A percentile compares a stretch with the other conserved stretches of the same genome.
phyloP scores from a whole-genome alignment of 208 protist species.

The Spongospora subterranea region DNA sequence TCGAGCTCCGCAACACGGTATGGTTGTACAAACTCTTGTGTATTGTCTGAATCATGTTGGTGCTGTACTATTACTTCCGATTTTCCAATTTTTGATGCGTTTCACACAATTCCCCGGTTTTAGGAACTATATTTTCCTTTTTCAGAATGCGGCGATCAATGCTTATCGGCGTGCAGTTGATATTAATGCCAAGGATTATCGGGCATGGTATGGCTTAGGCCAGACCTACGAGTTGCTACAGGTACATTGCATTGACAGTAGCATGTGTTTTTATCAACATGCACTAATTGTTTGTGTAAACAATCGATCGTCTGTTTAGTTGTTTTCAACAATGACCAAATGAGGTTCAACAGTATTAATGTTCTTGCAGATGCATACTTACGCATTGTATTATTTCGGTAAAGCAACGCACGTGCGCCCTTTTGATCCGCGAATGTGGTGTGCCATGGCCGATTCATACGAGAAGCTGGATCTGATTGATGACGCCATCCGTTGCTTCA shows the following conservation, averaged over 20 bases:
- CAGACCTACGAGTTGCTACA: conserved; percentile 93
- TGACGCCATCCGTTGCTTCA: conserved; percentile 54
- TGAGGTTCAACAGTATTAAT: background rate
- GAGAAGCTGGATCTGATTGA: conserved; percentile 62
- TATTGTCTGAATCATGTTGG: no score
- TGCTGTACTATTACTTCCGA: no score
- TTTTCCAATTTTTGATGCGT: background rate
- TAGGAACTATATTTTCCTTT: background rate
- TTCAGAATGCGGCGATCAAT: conserved; percentile 82
- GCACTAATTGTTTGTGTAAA: background rate
- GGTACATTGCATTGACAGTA: background rate
- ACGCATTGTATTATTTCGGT: conserved; percentile 94
- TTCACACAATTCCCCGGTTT: background rate
- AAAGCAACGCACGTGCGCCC: conserved; percentile 86
- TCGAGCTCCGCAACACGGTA: conserved; percentile 87
- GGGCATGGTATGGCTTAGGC: conserved; percentile 90
- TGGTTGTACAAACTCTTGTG: no score
- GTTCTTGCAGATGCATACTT: conserved; percentile 88
- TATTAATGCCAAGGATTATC: conserved; percentile 67
- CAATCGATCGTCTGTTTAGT: background rate
- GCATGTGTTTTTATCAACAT: background rate
- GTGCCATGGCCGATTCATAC: conserved; percentile 77
- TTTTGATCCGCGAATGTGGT: conserved; percentile 91
- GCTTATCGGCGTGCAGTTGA: conserved; percentile 89
- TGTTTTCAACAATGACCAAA: background rate